A percentile compares a stretch with the other conserved stretches of the same genome.
Evolutionary conservation across 179 eudicot species (phyloP).

Genomic region (Silene vulgaris): DNA sequence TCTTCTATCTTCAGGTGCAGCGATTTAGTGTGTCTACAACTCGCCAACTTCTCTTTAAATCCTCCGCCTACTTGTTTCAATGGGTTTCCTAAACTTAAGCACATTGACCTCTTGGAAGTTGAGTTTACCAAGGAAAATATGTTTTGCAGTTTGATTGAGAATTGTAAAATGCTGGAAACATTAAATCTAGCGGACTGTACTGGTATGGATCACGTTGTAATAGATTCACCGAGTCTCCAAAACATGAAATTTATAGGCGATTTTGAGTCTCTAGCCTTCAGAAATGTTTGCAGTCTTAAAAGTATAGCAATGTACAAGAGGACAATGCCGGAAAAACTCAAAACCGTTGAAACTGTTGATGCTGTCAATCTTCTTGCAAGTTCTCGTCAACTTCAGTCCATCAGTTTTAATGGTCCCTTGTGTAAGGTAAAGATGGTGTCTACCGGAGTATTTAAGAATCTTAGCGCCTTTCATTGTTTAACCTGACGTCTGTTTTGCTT

Average conservation of each 20-base stretch:
- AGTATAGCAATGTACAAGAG: neutral
- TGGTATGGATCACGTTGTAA: neutral
- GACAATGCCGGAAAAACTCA: too few species aligned
- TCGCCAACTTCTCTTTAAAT: neutral
- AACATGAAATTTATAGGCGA: neutral
- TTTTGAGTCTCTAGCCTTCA: neutral
- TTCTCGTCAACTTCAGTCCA: neutral
- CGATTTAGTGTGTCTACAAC: neutral
- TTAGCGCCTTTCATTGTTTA: neutral
- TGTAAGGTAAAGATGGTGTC: neutral
- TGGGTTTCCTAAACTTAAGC: slow-evolving; percentile 11
- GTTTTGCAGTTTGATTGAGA: neutral
- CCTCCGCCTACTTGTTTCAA: slow-evolving; percentile 11
- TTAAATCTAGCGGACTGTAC: neutral
- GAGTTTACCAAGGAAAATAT: neutral
- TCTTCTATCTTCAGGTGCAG: neutral
- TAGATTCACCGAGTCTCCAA: slow-evolving; percentile 13
- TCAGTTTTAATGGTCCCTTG: neutral
- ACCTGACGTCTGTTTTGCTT: neutral
- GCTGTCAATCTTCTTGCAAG: neutral
- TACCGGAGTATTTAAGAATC: neutral
- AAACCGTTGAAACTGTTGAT: neutral
- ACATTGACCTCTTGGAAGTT: neutral
- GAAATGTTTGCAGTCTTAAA: neutral
- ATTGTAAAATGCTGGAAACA: neutral